These are phyloP conservation scores for Phyllosticta citribraziliensis DNA, from an alignment of 2,329 filamentous ascomycete species.

Conservation along the genomic window DNA sequence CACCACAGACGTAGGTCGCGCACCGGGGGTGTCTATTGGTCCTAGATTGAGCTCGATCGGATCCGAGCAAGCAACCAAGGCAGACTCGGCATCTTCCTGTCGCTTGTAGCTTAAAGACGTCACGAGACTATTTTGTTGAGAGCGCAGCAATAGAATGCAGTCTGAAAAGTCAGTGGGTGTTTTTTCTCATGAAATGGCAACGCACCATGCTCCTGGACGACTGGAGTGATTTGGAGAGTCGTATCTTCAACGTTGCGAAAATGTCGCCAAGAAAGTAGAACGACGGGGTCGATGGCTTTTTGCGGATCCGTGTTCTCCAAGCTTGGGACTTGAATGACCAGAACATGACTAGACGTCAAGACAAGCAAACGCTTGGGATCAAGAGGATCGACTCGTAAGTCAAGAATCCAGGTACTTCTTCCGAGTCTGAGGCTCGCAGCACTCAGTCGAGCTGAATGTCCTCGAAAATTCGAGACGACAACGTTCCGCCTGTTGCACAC, in stretches of 20 bases:
- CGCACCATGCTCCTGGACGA: conserved; percentile 23
- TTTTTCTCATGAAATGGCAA: neutral
- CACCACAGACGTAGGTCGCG: neutral
- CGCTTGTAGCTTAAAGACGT: conserved; percentile 22
- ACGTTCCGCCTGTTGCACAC: conserved; percentile 40
- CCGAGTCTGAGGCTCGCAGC: conserved; percentile 19
- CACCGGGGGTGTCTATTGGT: neutral
- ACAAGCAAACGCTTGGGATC: conserved; percentile 46
- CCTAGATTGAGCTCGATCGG: conserved; percentile 17
- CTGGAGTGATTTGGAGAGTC: conserved; percentile 33
- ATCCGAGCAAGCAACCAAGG: conserved; percentile 17
- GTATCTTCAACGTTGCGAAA: conserved; percentile 45
- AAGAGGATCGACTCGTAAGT: conserved; percentile 41
- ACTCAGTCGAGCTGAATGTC: conserved; percentile 15
- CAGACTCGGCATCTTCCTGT: conserved; percentile 4
- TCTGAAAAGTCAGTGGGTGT: conserved; percentile 14
- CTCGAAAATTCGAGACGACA: conserved; percentile 25
- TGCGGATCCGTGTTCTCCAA: conserved; percentile 17
- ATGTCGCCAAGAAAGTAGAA: conserved; percentile 42
- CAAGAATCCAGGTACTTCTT: conserved; percentile 43
- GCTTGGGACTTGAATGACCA: conserved; percentile 37
- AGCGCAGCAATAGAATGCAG: conserved; percentile 22
- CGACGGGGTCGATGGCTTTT: conserved; percentile 17
- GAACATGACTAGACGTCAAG: conserved; percentile 45
- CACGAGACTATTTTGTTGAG: conserved; percentile 21